Conservation (phyloP, 208 protist genomes). For the Angomonas deanei region DNA sequence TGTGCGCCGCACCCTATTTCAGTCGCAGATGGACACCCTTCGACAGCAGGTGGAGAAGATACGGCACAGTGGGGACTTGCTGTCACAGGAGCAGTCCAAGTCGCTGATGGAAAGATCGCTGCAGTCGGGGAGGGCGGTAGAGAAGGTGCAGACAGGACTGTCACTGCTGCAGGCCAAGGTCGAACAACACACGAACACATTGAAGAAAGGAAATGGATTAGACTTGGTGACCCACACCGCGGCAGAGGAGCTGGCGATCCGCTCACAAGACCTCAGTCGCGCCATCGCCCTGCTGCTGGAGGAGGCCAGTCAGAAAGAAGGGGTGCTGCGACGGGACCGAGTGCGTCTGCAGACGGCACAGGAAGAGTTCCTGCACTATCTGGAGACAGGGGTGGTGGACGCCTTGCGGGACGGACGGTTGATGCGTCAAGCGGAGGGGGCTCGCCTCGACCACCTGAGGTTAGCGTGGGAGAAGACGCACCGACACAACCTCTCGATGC, state of each 20-base stretch:
- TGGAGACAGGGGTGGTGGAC: slow-evolving; percentile 30
- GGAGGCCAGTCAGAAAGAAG: slow-evolving; percentile 17
- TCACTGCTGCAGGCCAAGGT: slow-evolving; percentile 20
- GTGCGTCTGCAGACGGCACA: slow-evolving; percentile 23
- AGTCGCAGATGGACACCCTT: slow-evolving; percentile 30
- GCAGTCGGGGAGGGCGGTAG: slow-evolving; percentile 6
- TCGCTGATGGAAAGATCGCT: slow-evolving; percentile 1
- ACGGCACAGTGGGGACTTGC: slow-evolving; percentile 14
- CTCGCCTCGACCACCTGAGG: slow-evolving; percentile 37
- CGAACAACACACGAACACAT: slow-evolving; percentile 8
- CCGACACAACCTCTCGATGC: slow-evolving; percentile 39
- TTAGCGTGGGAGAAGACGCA: slow-evolving; percentile 53
- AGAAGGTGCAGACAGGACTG: slow-evolving; percentile 18
- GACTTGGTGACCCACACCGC: background rate
- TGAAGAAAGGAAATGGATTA: background rate
- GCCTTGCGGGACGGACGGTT: slow-evolving; percentile 31
- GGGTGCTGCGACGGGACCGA: slow-evolving; percentile 4
- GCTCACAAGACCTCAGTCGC: slow-evolving; percentile 35
- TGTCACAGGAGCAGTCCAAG: slow-evolving; percentile 7
- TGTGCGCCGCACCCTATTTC: slow-evolving; percentile 34
- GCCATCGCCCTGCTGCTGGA: slow-evolving; percentile 17
- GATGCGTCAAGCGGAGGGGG: slow-evolving; percentile 35
- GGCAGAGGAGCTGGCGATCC: slow-evolving; percentile 16
- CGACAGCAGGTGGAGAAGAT: slow-evolving; percentile 37
- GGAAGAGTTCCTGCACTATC: slow-evolving; percentile 8